These are phyloP conservation scores for Escallonia rubra DNA, from an alignment of 129 eudicot species.

Conservation along the genomic window DNA sequence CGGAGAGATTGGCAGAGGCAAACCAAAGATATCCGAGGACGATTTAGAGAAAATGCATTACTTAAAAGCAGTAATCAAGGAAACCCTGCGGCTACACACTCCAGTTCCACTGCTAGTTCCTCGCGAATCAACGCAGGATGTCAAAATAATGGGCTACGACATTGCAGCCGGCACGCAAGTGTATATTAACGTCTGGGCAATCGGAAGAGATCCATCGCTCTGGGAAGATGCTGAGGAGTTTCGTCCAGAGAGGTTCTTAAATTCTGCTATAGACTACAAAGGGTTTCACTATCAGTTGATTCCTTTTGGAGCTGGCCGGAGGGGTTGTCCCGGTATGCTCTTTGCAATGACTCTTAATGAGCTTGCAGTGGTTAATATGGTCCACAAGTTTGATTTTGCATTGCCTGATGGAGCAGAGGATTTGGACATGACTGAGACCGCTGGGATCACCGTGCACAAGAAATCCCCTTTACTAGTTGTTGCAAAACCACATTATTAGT, in stretches of 20 bases:
- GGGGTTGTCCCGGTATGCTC: constrained; percentile 52
- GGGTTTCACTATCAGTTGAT: constrained; percentile 29
- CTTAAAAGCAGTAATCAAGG: constrained; percentile 53
- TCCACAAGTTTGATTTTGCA: constrained; percentile 32
- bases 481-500: too few relatives aligned
- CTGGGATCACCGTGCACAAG: constrained; percentile 28
- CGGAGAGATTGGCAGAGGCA: constrained; percentile 19
- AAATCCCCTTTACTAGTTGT: constrained; percentile 25
- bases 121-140: constrained; percentile 40
- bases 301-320: constrained; percentile 67
- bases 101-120: constrained; percentile 41
- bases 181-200: constrained; percentile 49
- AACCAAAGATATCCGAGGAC: constrained; percentile 22
- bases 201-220: constrained; percentile 40
- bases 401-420: constrained; percentile 24
- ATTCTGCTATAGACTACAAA: constrained; percentile 24
- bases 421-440: constrained; percentile 41
- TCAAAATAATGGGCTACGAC: constrained; percentile 41
- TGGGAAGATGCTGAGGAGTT: constrained; percentile 58
- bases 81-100: constrained; percentile 35
- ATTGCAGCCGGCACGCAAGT: constrained; percentile 42
- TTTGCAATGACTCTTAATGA: constrained; percentile 35
- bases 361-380: constrained; percentile 44
- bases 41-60: constrained; percentile 51
- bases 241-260: constrained; percentile 54